Evolutionary conservation across 2,329 filamentous ascomycete species (phyloP).

Genomic region (Lojkania enalia): DNA sequence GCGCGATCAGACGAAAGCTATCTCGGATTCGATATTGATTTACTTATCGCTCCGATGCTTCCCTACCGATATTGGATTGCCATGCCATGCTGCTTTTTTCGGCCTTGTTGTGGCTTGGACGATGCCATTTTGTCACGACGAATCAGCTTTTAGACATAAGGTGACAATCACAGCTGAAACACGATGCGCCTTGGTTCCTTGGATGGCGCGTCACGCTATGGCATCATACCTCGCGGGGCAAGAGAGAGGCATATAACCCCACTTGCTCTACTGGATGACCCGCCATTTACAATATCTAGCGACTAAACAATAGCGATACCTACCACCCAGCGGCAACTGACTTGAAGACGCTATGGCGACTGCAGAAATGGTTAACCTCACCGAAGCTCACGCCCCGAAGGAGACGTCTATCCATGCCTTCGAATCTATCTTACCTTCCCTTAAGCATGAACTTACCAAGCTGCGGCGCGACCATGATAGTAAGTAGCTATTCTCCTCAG

Average conservation of each 20-base stretch:
- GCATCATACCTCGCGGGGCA: constrained; percentile 18
- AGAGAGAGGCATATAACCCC: constrained; percentile 16
- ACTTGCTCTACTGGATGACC: not conserved
- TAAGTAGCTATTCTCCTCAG: constrained; percentile 12
- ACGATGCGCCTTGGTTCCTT: constrained; percentile 13
- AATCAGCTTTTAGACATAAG: not conserved
- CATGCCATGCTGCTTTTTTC: too few species aligned
- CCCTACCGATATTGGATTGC: too few species aligned
- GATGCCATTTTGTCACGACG: not conserved
- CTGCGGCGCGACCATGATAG: constrained; percentile 42
- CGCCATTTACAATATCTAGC: not conserved
- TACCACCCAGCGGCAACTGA: constrained; percentile 1
- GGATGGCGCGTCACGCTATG: constrained; percentile 17
- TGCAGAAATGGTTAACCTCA: constrained; percentile 40
- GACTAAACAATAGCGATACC: not conserved
- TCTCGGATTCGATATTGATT: too few species aligned
- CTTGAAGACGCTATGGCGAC: constrained; percentile 39
- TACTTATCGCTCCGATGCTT: too few species aligned
- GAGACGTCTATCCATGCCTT: constrained; percentile 41
- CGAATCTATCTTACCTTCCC: constrained; percentile 30
- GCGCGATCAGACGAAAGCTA: too few species aligned
- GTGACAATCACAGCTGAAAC: constrained; percentile 15
- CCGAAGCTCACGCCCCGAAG: constrained; percentile 37
- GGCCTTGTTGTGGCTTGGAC: not conserved
- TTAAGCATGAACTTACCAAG: constrained; percentile 40